phyloP scores from a whole-genome alignment of 148 eudicot species.

The Polygonum aviculare region DNA sequence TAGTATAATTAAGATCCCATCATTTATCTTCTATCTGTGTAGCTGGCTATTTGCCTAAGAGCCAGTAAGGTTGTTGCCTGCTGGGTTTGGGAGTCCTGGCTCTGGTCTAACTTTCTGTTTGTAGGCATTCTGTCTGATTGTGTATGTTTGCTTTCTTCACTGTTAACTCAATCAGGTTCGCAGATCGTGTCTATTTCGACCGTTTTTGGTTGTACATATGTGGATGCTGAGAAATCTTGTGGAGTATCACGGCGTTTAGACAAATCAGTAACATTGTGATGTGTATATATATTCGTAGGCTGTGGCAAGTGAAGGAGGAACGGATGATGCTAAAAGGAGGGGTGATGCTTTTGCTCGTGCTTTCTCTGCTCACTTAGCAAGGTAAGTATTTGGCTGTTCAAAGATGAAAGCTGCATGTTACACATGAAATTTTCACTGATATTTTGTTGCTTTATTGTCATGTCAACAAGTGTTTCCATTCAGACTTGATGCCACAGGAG shows the following conservation, averaged over 20 bases:
- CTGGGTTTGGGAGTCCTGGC: neutral
- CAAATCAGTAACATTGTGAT: neutral
- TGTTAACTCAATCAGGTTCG: neutral
- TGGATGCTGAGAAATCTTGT: neutral
- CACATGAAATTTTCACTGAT: neutral
- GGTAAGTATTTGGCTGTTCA: constrained; percentile 31
- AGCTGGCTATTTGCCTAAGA: neutral
- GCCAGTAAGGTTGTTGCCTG: neutral
- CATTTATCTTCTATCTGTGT: neutral
- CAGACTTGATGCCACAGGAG: neutral
- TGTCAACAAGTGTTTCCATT: neutral
- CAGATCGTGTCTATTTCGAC: neutral
- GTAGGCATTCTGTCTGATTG: neutral
- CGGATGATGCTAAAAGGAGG: constrained; percentile 93
- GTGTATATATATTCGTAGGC: constrained; percentile 39
- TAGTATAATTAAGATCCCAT: neutral
- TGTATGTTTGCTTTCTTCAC: neutral
- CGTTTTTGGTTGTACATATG: neutral
- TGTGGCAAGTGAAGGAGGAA: constrained; percentile 98
- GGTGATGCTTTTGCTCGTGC: constrained; percentile 99
- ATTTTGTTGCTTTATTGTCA: neutral
- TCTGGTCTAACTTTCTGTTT: neutral
- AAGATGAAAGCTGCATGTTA: neutral
- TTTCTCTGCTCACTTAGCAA: constrained; percentile 94
- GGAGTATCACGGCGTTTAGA: neutral